A percentile compares a stretch with the other conserved stretches of the same genome.
These are phyloP conservation scores for Kalmanozyma brasiliensis DNA, from an alignment of 1,284 basidiomycete genomes.

Conservation along the genomic window DNA sequence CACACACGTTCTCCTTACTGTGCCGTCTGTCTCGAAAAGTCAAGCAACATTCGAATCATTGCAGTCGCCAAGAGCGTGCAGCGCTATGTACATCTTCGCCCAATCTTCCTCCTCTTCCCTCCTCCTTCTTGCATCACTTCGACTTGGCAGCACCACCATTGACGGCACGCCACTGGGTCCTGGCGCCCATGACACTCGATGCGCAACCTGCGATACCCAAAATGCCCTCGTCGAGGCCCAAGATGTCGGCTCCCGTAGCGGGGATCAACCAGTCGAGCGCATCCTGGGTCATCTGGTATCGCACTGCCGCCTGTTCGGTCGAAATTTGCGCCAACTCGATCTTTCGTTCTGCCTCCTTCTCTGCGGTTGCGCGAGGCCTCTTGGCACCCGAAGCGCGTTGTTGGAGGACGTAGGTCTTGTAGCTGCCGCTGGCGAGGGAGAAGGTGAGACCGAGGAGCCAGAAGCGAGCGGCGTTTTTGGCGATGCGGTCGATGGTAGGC, in stretches of 20 bases:
- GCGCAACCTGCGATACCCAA: constrained; percentile 64
- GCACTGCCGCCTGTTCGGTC: constrained; percentile 76
- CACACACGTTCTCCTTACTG: too few species aligned
- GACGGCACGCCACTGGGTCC: constrained; percentile 66
- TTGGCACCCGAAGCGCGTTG: constrained; percentile 51
- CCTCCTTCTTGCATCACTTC: constrained; percentile 36
- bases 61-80: too few species aligned
- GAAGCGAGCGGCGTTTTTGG: constrained; percentile 82
- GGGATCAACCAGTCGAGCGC: constrained; percentile 87
- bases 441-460: constrained; percentile 80
- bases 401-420: constrained; percentile 65
- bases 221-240: constrained; percentile 83
- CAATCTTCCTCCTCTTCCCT: neutral
- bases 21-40: too few species aligned
- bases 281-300: constrained; percentile 83
- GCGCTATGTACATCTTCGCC: too few species aligned
- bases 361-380: constrained; percentile 71
- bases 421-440: constrained; percentile 58
- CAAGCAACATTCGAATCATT: too few species aligned
- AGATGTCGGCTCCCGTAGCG: constrained; percentile 81
- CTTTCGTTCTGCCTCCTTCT: constrained; percentile 77
- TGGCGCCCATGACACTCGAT: constrained; percentile 63
- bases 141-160: constrained; percentile 61
- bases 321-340: constrained; percentile 74
- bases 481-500: constrained; percentile 76